phyloP scores from a whole-genome alignment of 495 filamentous ascomycete species.

The Tuber borchii region DNA sequence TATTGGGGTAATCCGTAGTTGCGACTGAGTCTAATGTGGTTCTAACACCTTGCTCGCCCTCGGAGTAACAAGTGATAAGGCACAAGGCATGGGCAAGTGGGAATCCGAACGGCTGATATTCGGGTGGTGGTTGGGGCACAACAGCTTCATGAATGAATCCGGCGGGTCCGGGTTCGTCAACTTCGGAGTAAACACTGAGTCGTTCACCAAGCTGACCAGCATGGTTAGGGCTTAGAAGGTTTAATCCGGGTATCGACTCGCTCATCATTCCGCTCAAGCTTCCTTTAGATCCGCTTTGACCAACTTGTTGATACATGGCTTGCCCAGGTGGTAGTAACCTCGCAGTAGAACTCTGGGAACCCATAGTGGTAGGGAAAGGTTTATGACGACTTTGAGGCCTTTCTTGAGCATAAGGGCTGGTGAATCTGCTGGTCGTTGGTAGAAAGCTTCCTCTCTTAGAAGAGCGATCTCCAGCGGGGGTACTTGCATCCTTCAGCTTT shows the following conservation, averaged over 20 bases:
- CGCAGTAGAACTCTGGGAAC: slow-evolving; percentile 76
- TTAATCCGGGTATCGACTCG: slow-evolving; percentile 27
- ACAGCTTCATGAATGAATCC: slow-evolving; percentile 94
- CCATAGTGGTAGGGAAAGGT: slow-evolving; percentile 81
- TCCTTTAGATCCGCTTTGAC: slow-evolving; percentile 50
- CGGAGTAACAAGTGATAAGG: slow-evolving; percentile 94
- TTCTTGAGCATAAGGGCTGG: slow-evolving; percentile 76
- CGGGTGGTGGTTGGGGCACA: slow-evolving; percentile 93
- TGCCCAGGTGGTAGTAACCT: slow-evolving; percentile 61
- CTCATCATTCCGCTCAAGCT: slow-evolving; percentile 31
- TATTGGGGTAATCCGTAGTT: slow-evolving; percentile 97
- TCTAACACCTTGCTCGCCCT: slow-evolving; percentile 84
- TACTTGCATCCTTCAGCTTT: slow-evolving; percentile 63
- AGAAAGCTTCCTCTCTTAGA: slow-evolving; percentile 81
- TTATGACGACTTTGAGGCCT: slow-evolving; percentile 50
- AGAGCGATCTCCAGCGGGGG: slow-evolving; percentile 56
- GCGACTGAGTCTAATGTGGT: slow-evolving; percentile 95
- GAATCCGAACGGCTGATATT: slow-evolving; percentile 94
- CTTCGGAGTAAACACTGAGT: slow-evolving; percentile 51
- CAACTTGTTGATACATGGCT: slow-evolving; percentile 61
- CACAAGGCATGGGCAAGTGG: slow-evolving; percentile 90
- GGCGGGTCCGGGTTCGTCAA: slow-evolving; percentile 63
- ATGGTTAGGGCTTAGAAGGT: slow-evolving; percentile 20
- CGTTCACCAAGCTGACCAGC: slow-evolving; percentile 44
- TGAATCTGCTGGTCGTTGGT: slow-evolving; percentile 86